These are phyloP conservation scores for Paramecium tetraurelia DNA, from an alignment of 73 alveolate species.

Conservation along the genomic window DNA sequence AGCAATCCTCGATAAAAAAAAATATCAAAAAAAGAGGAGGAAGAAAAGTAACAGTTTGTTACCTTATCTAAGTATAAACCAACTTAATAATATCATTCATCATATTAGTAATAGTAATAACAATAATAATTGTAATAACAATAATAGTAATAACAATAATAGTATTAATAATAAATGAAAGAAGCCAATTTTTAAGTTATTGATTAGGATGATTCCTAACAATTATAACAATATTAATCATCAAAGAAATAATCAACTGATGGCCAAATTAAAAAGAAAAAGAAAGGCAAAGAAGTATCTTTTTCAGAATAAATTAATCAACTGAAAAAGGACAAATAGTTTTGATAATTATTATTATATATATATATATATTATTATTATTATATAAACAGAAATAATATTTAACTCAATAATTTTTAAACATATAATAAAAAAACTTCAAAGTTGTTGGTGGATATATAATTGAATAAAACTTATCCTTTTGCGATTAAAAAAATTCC, in stretches of 20 bases:
- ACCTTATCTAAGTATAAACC: not conserved
- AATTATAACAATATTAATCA: not conserved
- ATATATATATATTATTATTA: not conserved
- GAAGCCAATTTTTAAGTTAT: not conserved
- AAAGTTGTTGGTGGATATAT: not conserved
- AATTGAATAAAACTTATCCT: not conserved
- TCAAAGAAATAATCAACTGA: not conserved
- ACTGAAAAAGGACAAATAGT: conserved; percentile 10
- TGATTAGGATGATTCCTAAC: not conserved
- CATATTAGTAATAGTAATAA: not conserved
- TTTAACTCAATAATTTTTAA: not conserved
- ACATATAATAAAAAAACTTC: not conserved
- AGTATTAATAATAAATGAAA: not conserved
- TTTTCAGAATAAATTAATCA: conserved; percentile 5
- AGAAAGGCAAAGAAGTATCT: conserved; percentile 23
- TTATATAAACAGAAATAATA: not conserved
- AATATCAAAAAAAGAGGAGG: not conserved
- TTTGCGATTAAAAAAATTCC: not conserved
- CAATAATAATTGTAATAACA: not conserved
- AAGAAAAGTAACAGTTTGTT: not conserved
- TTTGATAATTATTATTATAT: conserved; percentile 8
- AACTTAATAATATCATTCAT: not conserved
- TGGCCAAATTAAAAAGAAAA: not conserved
- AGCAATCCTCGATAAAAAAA: not conserved
- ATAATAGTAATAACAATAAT: too few relatives aligned